phyloP scores from a whole-genome alignment of 2,329 filamentous ascomycete species.

The Thielaviopsis ethacetica region DNA sequence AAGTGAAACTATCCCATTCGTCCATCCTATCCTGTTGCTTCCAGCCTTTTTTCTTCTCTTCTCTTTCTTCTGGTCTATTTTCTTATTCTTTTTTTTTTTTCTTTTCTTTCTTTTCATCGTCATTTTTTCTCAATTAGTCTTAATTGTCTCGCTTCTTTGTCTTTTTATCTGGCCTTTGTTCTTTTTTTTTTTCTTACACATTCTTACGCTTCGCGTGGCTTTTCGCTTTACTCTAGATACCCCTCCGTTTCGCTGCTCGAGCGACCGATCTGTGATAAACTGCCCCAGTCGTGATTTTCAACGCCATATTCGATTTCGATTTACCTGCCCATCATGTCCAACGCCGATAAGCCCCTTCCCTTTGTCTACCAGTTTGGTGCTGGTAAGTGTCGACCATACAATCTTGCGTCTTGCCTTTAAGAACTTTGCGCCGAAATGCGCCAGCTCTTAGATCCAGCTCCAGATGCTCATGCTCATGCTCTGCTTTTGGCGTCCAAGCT shows the following conservation, averaged over 20 bases:
- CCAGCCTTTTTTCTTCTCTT: not conserved
- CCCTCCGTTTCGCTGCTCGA: not conserved
- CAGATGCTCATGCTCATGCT: not conserved
- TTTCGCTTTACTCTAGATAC: conserved; percentile 1
- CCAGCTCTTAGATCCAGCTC: not conserved
- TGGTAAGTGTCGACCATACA: conserved; percentile 29
- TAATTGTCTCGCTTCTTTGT: not conserved
- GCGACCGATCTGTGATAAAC: not conserved
- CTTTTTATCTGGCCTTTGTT: not conserved
- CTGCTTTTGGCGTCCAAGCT: not conserved
- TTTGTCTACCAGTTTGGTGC: conserved; percentile 93
- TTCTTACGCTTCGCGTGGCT: conserved; percentile 1
- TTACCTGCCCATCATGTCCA: conserved; percentile 35
- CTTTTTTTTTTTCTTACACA: not conserved
- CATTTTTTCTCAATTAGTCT: not conserved
- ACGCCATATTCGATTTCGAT: not conserved
- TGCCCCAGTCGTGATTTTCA: not conserved
- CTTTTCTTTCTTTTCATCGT: not conserved
- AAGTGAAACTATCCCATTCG: not conserved
- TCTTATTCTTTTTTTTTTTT: not conserved
- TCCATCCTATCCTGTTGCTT: not conserved
- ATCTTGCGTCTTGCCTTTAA: not conserved
- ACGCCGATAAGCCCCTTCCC: conserved; percentile 55
- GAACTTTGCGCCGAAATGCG: not conserved
- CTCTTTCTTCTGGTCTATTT: not conserved